Conservation (phyloP, 495 filamentous ascomycete species). For the Aspergillus diversus region DNA sequence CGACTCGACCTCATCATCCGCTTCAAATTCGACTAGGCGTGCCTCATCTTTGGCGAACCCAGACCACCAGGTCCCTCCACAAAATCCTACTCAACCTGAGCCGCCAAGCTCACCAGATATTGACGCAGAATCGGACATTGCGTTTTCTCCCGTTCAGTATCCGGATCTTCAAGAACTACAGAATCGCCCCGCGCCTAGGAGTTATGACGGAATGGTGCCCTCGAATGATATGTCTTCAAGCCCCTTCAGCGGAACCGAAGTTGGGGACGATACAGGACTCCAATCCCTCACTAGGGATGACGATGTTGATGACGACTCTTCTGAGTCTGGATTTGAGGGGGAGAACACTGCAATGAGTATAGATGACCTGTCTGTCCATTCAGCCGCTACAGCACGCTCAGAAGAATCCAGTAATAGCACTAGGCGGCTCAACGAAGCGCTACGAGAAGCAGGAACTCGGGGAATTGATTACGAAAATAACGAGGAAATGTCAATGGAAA, state of each 20-base stretch:
- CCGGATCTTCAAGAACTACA: slow-evolving; percentile 63
- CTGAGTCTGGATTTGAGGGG: slow-evolving; percentile 61
- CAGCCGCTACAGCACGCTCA: slow-evolving; percentile 58
- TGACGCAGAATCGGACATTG: slow-evolving; percentile 59
- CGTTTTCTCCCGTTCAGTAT: slow-evolving; percentile 71
- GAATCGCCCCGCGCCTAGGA: slow-evolving; percentile 25
- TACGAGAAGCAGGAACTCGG: slow-evolving; percentile 72
- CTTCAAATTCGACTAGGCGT: slow-evolving; percentile 71
- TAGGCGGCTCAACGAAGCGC: slow-evolving; percentile 70
- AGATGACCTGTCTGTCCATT: slow-evolving; percentile 70
- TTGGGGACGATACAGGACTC: slow-evolving; percentile 58
- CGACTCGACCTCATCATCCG: slow-evolving; percentile 83
- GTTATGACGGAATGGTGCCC: slow-evolving; percentile 23
- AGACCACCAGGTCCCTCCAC: slow-evolving; percentile 42
- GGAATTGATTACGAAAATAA: slow-evolving; percentile 63
- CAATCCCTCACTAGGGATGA: slow-evolving; percentile 57
- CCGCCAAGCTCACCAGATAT: slow-evolving; percentile 68
- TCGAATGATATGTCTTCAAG: slow-evolving; percentile 72
- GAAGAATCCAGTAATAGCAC: slow-evolving; percentile 64
- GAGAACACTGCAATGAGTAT: slow-evolving; percentile 78
- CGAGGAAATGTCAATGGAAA: slow-evolving; percentile 68
- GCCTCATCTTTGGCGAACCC: slow-evolving; percentile 62
- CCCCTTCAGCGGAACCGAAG: slow-evolving; percentile 69
- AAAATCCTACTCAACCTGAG: slow-evolving; percentile 56
- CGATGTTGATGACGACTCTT: slow-evolving; percentile 57